Percentiles rank a stretch among this genome's conserved stretches.
Conservation (phyloP, 2,329 filamentous ascomycete species). For the Trichophyton benhamiae region DNA sequence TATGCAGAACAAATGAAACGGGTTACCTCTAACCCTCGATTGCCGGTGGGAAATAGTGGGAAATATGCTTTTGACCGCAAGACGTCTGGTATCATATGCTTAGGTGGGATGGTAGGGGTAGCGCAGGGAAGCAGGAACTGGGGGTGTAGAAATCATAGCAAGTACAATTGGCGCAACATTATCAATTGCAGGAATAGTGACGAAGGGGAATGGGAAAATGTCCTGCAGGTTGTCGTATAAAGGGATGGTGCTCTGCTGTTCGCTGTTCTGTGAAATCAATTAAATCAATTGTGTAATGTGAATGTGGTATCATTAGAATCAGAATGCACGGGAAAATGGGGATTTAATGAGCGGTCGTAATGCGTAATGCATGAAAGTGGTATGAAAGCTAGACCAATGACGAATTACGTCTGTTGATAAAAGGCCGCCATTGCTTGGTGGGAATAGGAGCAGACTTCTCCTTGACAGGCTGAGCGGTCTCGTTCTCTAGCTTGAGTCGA, state of each 20-base stretch:
- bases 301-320: not conserved
- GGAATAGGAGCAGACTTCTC: not conserved
- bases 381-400: not conserved
- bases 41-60: not conserved
- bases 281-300: not conserved
- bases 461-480: not conserved
- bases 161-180: not conserved
- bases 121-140: not conserved
- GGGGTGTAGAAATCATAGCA: not conserved
- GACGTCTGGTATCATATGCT: not conserved
- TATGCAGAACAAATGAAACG: not conserved
- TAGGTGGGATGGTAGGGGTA: not conserved
- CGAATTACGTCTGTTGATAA: not conserved
- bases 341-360: not conserved
- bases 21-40: not conserved
- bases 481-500: not conserved
- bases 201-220: not conserved
- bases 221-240: not conserved
- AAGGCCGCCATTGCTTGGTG: not conserved
- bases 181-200: not conserved
- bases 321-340: not conserved
- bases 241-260: not conserved
- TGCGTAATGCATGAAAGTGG: not conserved
- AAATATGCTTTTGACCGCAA: not conserved
- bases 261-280: not conserved